Evolutionary conservation across 192 early-diverging fungal genomes (phyloP), one percentile per base, ranked within the genome.

Genomic region (Podila epigama): DNA sequence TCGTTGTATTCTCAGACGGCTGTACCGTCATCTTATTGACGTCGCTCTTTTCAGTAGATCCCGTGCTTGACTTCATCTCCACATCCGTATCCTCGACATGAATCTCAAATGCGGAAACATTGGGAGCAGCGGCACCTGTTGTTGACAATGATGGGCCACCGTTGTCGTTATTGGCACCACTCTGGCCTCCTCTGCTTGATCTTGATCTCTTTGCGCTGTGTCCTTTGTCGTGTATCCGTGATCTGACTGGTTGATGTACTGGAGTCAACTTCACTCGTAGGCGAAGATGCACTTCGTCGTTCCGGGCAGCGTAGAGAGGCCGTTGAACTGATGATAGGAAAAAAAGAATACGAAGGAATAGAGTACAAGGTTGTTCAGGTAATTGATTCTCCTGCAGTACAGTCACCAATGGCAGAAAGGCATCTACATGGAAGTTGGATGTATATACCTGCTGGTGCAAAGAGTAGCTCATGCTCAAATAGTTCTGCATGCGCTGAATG

Each of bases 381-480:
- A 5, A 22, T 33, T 28, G 5, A 15, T 16, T 18, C 53, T 12
- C 18, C 53, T 55, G 4, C 20, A 16, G 31, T 53, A 5, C n/a
- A 8, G 36, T n/a, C 12, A 28, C n/a, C n/a, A n/a, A n/a, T n/a
- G n/a, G n/a, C n/a, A n/a, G n/a, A n/a, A n/a, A n/a, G n/a, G n/a
- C n/a, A n/a, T n/a, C n/a, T n/a, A n/a, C n/a, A n/a, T n/a, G 25
- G 22, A 27, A 8, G 51, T 13, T 37, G 3, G 34, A 20, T 2
- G n/a, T 44, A 12, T 48, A 35, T 77, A 77, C 73, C 56, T 37
- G 73, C 65, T 15, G 73, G 73, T 0, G 73, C 29, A 61, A 64
- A 68, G 5, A 68, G 60, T 44, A 68, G 51, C 44, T 77, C 73
- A 55, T 77, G 73, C 34, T 77, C 73, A 53, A 77, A 68, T 66